phyloP scores from a whole-genome alignment of 192 early-diverging fungal genomes.

The Funneliformis geosporum region DNA sequence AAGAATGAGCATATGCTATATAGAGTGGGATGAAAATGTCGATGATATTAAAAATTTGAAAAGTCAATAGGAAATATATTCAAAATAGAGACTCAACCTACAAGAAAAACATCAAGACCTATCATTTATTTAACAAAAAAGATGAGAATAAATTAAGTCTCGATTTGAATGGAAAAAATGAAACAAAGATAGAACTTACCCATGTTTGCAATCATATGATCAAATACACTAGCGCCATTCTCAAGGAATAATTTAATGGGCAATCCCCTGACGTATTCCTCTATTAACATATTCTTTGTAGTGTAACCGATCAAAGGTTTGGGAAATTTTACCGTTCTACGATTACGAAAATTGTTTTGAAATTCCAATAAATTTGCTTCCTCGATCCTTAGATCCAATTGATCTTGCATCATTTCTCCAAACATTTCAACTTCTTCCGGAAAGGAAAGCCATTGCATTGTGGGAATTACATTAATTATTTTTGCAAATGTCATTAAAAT shows the following conservation, averaged over 20 bases:
- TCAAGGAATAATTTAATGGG: conserved; percentile 76
- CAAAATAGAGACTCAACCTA: conserved; percentile 28
- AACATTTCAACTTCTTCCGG: conserved; percentile 90
- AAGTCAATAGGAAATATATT: conserved; percentile 15
- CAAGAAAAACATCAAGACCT: conserved; percentile 72
- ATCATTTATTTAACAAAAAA: conserved; percentile 3
- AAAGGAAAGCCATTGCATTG: conserved; percentile 80
- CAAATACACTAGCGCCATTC: conserved; percentile 65
- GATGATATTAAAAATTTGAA: conserved; percentile 23
- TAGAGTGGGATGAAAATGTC: neutral
- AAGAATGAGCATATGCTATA: conserved; percentile 84
- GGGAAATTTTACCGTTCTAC: conserved; percentile 67
- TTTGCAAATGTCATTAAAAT: conserved; percentile 76
- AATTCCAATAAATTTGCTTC: conserved; percentile 71
- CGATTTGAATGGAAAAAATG: neutral
- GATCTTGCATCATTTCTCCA: conserved; percentile 88
- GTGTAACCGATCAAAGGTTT: conserved; percentile 55
- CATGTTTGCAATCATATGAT: conserved; percentile 74
- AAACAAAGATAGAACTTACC: conserved; percentile 53
- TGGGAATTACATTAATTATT: conserved; percentile 71
- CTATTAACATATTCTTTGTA: conserved; percentile 73
- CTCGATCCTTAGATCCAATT: conserved; percentile 84
- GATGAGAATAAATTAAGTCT: neutral
- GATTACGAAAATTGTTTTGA: conserved; percentile 54
- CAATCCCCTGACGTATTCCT: conserved; percentile 79